Evolutionary conservation across 2,329 filamentous ascomycete species (phyloP), one percentile per base, ranked within the genome.

Genomic region (Penicillium sp.): DNA sequence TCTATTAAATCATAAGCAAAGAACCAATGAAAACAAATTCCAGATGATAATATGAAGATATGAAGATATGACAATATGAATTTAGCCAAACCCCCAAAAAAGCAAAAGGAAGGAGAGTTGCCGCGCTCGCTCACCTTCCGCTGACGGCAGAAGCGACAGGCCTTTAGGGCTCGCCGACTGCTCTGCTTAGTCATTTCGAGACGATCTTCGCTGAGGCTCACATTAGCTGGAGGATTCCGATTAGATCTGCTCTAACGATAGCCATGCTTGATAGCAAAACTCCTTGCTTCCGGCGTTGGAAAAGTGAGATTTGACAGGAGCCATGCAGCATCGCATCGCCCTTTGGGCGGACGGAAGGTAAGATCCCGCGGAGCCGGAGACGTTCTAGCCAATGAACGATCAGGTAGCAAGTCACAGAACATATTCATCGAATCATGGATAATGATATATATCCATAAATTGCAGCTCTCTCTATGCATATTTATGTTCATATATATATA

Each of bases 81-180:
- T 30, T 11, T 50, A 11, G 3, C 12, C 47, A n/a, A 5, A 14
- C 14, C 5, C 38, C 14, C 14, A 6, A 8, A 24, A 24, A 7
- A 50, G 16, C 21, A 48, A 21, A 9, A 16, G 43, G 18, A 46
- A 24, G 14, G n/a, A 43, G 7, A 3, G 45, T 24, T 46, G 11
- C n/a, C 16, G 40, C 12, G 46, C 18, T 21, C 21, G 24, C 54
- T 56, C 54, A 56, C 54, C 47, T 56, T 56, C 24, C 54, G 54
- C 23, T 56, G 54, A 21, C 54, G 54, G 30, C 54, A 56, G 38
- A 56, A 56, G 12, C 54, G 54, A 30, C 54, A 56, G 47, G 54
- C 54, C 47, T 56, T 56, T 9, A 51, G 33, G 47, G 54, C 54
- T 51, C 54, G 54, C 23, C 47, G 48, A 18, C 47, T 51, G 12